phyloP scores from a whole-genome alignment of 495 filamentous ascomycete species.

The Penicillium antarcticum region DNA sequence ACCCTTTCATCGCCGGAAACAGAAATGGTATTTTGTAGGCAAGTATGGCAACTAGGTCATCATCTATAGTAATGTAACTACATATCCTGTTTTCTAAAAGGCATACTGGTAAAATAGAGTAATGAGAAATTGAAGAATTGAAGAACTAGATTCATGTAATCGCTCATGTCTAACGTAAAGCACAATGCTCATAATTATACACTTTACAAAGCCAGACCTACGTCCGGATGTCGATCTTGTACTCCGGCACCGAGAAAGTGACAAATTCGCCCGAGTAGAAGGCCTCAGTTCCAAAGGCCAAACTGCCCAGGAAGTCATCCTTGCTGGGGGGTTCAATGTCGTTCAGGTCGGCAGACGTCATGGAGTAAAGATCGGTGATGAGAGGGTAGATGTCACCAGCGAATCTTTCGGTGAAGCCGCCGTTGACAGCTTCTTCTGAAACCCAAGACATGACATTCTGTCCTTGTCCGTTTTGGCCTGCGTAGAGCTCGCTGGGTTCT shows the following conservation, averaged over 20 bases:
- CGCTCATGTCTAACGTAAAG: background rate
- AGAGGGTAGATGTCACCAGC: slow-evolving; percentile 34
- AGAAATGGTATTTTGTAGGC: no score
- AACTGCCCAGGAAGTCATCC: slow-evolving; percentile 32
- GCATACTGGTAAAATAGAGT: background rate
- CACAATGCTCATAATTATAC: slow-evolving; percentile 2
- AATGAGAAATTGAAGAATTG: no score
- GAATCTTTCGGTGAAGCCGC: slow-evolving; percentile 16
- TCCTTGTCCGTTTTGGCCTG: slow-evolving; percentile 14
- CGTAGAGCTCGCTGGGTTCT: slow-evolving; percentile 27
- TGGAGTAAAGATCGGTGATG: slow-evolving; percentile 25
- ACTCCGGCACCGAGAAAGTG: slow-evolving; percentile 32
- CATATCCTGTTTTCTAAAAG: background rate
- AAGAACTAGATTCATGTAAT: background rate
- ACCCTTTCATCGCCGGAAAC: no score
- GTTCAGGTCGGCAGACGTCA: background rate
- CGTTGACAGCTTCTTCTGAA: slow-evolving; percentile 1
- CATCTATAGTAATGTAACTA: no score
- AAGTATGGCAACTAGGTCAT: no score
- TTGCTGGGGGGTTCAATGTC: slow-evolving; percentile 18
- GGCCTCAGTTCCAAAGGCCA: slow-evolving; percentile 38
- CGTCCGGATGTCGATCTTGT: slow-evolving; percentile 28
- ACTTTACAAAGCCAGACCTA: slow-evolving; percentile 3
- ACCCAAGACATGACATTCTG: slow-evolving; percentile 38
- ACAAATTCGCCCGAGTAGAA: slow-evolving; percentile 24